phyloP scores from a whole-genome alignment of 2,329 filamentous ascomycete genomes.

The Lachnellula occidentalis region DNA sequence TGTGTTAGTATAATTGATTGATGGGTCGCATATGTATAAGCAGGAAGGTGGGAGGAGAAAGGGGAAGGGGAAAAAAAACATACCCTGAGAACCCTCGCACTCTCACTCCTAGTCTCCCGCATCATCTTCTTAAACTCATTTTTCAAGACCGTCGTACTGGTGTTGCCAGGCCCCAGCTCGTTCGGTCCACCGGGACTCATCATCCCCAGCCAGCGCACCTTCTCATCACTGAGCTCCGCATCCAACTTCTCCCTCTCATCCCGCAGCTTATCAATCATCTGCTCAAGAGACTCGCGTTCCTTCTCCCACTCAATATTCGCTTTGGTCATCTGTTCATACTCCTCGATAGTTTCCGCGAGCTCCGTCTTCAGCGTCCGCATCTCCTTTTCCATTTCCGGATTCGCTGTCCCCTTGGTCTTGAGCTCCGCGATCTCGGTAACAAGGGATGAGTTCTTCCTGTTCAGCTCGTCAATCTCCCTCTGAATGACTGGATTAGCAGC shows the following conservation, averaged over 20 bases:
- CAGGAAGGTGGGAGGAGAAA: conserved; percentile 19
- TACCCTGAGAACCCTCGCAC: conserved; percentile 59
- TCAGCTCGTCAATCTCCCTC: conserved; percentile 53
- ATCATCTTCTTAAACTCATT: conserved; percentile 80
- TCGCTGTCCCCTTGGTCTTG: conserved; percentile 6
- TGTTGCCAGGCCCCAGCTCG: conserved; percentile 34
- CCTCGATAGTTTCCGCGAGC: conserved; percentile 59
- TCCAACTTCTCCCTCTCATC: conserved; percentile 61
- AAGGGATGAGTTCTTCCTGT: conserved; percentile 36
- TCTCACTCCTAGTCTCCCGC: conserved; percentile 64
- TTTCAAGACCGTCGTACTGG: conserved; percentile 63
- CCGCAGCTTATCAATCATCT: conserved; percentile 55
- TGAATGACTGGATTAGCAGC: conserved; percentile 52
- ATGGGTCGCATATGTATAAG: not conserved
- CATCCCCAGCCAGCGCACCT: conserved; percentile 59
- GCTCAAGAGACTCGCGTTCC: conserved; percentile 60
- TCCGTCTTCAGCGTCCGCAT: conserved; percentile 56
- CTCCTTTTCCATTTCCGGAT: conserved; percentile 21
- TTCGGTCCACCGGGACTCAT: conserved; percentile 44
- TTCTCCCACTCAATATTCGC: conserved; percentile 66
- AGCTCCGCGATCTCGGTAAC: conserved; percentile 26
- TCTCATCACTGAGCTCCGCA: conserved; percentile 60
- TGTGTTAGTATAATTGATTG: conserved; percentile 11
- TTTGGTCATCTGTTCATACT: conserved; percentile 66
- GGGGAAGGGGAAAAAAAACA: conserved; percentile 29